phyloP scores from a whole-genome alignment of 176 grass and related monocot species.

The Oryza meyeriana region DNA sequence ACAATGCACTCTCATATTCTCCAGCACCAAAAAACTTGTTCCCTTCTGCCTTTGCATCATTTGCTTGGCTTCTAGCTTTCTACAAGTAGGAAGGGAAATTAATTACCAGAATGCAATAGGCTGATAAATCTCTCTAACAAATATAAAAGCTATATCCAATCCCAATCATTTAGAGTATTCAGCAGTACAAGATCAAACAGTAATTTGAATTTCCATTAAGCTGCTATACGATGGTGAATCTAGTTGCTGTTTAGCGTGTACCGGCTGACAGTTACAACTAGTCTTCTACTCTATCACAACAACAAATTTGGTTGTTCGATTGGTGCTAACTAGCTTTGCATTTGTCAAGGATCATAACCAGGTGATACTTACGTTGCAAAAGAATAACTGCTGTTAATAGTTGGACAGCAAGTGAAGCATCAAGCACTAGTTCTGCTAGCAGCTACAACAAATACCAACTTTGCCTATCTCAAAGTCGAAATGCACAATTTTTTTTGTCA shows the following conservation, averaged over 20 bases:
- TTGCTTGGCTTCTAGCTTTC: constrained; percentile 79
- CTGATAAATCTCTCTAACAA: not conserved
- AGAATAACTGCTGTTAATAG: not conserved
- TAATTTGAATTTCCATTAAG: not conserved
- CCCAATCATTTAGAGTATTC: not conserved
- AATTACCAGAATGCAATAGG: constrained; percentile 8
- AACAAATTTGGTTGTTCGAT: not conserved
- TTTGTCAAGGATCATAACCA: constrained; percentile 1
- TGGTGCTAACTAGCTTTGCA: not conserved
- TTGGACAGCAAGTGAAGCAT: not conserved
- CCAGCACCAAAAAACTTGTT: constrained; percentile 74
- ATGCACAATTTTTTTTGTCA: too few relatives aligned
- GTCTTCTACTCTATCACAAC: not conserved
- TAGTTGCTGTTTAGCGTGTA: not conserved
- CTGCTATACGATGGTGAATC: not conserved
- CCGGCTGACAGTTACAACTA: not conserved
- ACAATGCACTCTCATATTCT: constrained; percentile 64
- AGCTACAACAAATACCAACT: not conserved
- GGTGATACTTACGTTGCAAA: not conserved
- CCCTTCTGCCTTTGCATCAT: constrained; percentile 86
- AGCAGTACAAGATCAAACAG: constrained; percentile 6
- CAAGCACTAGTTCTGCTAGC: not conserved
- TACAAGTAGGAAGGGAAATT: constrained; percentile 22
- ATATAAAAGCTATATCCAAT: not conserved
- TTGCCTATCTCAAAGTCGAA: not conserved